Percentiles rank a stretch among this genome's conserved stretches.
phyloP scores from a whole-genome alignment of 306 rosid genomes.

The Erythrophleum fordii region DNA sequence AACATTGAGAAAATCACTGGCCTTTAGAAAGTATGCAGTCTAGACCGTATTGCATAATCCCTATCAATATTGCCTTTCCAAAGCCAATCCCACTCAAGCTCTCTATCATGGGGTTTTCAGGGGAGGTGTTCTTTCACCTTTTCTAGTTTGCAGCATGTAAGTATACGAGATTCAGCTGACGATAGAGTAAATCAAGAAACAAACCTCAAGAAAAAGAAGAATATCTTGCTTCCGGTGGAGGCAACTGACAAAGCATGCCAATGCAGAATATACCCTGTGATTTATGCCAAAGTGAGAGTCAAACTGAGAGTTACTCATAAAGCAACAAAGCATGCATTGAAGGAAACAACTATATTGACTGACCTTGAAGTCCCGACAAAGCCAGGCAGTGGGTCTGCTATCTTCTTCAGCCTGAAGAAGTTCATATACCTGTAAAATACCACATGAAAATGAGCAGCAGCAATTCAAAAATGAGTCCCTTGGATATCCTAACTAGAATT shows the following conservation, averaged over 20 bases:
- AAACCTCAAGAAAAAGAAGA: slow-evolving; percentile 57
- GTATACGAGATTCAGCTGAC: neutral
- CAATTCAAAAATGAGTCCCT: slow-evolving; percentile 11
- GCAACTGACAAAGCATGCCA: slow-evolving; percentile 61
- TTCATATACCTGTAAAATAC: slow-evolving; percentile 61
- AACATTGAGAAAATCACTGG: neutral
- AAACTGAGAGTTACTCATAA: slow-evolving; percentile 27
- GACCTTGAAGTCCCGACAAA: slow-evolving; percentile 58
- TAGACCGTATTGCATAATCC: neutral
- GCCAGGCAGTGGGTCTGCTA: slow-evolving; percentile 42
- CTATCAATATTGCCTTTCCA: neutral
- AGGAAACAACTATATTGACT: slow-evolving; percentile 38
- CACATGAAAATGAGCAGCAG: slow-evolving; percentile 42
- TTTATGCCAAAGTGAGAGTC: slow-evolving; percentile 36
- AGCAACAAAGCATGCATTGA: slow-evolving; percentile 32
- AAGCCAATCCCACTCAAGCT: slow-evolving; percentile 17
- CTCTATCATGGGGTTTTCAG: neutral
- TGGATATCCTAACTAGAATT: slow-evolving; percentile 15
- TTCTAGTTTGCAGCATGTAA: neutral
- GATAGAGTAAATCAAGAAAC: slow-evolving; percentile 35
- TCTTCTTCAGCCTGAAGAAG: slow-evolving; percentile 51
- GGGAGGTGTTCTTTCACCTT: neutral
- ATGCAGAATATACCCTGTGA: slow-evolving; percentile 62
- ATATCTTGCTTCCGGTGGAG: slow-evolving; percentile 72
- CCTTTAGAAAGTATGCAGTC: neutral